Conservation (phyloP, 2,329 filamentous ascomycete genomes). For the Cladosporium sp. region DNA sequence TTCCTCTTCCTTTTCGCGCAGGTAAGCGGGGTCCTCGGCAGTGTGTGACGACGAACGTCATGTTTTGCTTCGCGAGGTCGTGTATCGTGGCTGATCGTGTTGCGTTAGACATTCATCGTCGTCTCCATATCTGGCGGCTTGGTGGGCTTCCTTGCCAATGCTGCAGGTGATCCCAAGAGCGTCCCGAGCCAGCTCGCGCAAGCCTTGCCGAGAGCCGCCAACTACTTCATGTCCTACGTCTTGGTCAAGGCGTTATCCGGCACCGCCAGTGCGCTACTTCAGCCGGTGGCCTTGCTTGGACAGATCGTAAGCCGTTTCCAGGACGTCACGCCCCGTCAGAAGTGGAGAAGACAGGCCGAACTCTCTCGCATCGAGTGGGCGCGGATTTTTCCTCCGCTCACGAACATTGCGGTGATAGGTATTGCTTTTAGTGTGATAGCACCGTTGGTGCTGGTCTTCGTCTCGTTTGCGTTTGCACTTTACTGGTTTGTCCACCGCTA, state of each 20-base stretch:
- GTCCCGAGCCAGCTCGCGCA: slow-evolving; percentile 67
- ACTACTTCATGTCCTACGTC: slow-evolving; percentile 99
- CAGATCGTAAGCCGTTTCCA: slow-evolving; percentile 79
- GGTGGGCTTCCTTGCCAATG: slow-evolving; percentile 56
- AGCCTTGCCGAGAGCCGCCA: slow-evolving; percentile 78
- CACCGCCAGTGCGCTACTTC: slow-evolving; percentile 80
- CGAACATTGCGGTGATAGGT: slow-evolving; percentile 89
- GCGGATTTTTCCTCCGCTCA: slow-evolving; percentile 90
- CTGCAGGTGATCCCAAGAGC: slow-evolving; percentile 47
- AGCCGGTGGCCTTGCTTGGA: slow-evolving; percentile 46
- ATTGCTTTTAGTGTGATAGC: slow-evolving; percentile 80
- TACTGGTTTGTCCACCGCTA: slow-evolving; percentile 94
- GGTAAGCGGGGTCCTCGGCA: slow-evolving; percentile 25
- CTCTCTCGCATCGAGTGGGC: slow-evolving; percentile 74
- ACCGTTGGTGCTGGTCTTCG: slow-evolving; percentile 86
- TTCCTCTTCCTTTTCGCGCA: slow-evolving; percentile 75
- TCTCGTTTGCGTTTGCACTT: slow-evolving; percentile 54
- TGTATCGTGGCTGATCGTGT: no score
- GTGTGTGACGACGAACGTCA: no score
- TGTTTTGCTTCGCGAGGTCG: no score
- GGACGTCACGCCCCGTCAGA: slow-evolving; percentile 74
- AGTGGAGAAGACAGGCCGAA: slow-evolving; percentile 80
- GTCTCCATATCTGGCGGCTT: slow-evolving; percentile 79
- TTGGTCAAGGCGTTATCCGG: slow-evolving; percentile 87
- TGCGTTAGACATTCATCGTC: slow-evolving; percentile 81